Base-by-base conservation (phyloP, 129 eudicot species). In the Helianthus annuus region DNA sequence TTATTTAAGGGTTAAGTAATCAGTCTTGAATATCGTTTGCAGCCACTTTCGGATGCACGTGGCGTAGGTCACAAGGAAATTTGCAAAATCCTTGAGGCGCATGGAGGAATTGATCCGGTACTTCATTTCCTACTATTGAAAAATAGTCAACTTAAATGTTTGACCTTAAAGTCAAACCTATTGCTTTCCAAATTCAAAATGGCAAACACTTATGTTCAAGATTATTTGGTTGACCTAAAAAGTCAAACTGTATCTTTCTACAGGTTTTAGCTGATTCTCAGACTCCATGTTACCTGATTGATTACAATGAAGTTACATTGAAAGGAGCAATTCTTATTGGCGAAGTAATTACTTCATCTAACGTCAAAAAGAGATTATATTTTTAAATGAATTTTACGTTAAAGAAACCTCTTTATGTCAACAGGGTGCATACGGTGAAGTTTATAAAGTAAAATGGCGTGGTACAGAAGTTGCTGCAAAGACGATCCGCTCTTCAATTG, bases 381-480 rank as follows among this genome's bases (percentile, higher is more conserved):
- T 36, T 36, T 9, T 36, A 0, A 24, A 24, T 45, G 17, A n/a
- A 32, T 29, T 57, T 38, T 5, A 10, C 12, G 2, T 6, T 42
- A 40, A 78, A 62, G 56, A 22, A 46, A 64, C 42, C 9, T 62
- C 34, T n/a, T 55, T 42, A 24, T 76, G 79, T 13, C 67, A 62
- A 14, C 89, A 88, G 90, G 94, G 87, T 64, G 90, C 87, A 36
- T 88, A 62, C 57, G 94, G 94, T 77, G 94, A 88, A 84, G 83
- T 88, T 74, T 88, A 88, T 57, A 80, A 78, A 38, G 94, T 88
- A 51, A 88, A 78, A 76, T 88, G 88, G 94, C 90, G 94, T 44
- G 90, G 94, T 8, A 88, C 90, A 57, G 87, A 84, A 79, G 94
- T 88, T 62, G 90, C 94, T 56, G 94, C 94, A 9, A 88, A 88